Base-by-base conservation (phyloP, 75 land plant genomes). In the Pinus albicaulis region DNA sequence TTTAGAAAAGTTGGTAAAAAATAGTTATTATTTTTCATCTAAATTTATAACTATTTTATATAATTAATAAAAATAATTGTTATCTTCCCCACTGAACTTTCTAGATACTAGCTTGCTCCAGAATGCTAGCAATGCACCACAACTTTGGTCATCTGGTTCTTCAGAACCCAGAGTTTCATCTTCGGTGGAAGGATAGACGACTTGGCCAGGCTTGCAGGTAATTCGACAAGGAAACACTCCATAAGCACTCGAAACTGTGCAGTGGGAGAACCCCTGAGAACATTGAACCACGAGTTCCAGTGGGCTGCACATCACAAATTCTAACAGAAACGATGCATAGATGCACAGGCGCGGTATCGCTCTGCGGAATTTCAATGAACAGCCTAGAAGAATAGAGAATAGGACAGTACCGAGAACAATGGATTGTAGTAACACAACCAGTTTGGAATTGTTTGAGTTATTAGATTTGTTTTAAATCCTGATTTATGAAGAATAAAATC, bases 161-260 rank as follows among this genome's bases (percentile, higher is more conserved):
- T 28, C 28, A 28, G 59, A 78, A 10, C 20, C 52, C 6, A 87
- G 4, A 19, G 84, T 77, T 36, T 87, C 84, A 15, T 73, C 44
- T 57, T 86, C 88, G 23, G 28, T 28, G 28, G 28, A 28, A 28
- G 28, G 28, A 28, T 28, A 28, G 28, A 28, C 28, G 44, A 75
- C 87, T 41, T 61, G 31, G 53, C 79, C 84, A 14, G 28, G 28
- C 28, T 28, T 28, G 73, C 89, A 87, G 53, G 55, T 79, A 59
- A 25, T 71, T 22, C 87, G 77, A 72, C 81, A 84, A 2, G 77
- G 77, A 48, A 88, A 87, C 20, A 55, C 74, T 22, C 85, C 87
- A 41, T 82, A 75, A 23, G 62, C 73, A 69, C 79, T 86, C 20
- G 58, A 53, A 20, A 86, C 75, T n/a, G 71, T 82, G 85, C 87